A percentile compares a stretch with the other conserved stretches of the same genome.
These are phyloP conservation scores for Aspergillus vadensis DNA, from an alignment of 2,329 filamentous ascomycete species.

Conservation along the genomic window DNA sequence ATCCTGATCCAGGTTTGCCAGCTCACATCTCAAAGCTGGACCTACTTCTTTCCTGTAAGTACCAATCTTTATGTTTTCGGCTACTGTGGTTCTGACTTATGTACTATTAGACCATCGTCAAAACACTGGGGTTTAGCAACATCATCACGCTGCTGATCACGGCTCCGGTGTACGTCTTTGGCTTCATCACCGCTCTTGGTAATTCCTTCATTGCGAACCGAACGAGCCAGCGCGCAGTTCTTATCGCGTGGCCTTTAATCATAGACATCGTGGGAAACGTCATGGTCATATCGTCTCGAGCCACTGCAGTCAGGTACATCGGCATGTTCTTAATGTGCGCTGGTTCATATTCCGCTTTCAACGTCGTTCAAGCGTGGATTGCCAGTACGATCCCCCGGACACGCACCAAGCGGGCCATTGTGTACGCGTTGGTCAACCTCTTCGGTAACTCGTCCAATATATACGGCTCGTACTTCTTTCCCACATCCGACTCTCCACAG, in stretches of 20 bases:
- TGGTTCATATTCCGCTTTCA: slow-evolving; percentile 24
- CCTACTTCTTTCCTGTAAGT: slow-evolving; percentile 18
- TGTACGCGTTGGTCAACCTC: slow-evolving; percentile 24
- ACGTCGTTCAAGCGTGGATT: slow-evolving; percentile 25
- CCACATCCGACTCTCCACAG: slow-evolving; percentile 17
- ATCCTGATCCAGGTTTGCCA: slow-evolving; percentile 22
- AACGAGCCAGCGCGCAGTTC: slow-evolving; percentile 16
- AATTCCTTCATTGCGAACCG: slow-evolving; percentile 31
- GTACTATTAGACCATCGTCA: slow-evolving; percentile 18
- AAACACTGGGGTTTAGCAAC: slow-evolving; percentile 22
- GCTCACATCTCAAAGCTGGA: slow-evolving; percentile 21
- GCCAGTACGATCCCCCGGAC: slow-evolving; percentile 26
- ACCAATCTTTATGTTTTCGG: neutral
- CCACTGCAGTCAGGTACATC: slow-evolving; percentile 19
- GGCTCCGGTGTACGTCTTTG: slow-evolving; percentile 24
- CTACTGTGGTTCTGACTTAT: neutral
- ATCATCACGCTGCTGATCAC: slow-evolving; percentile 24
- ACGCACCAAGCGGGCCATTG: slow-evolving; percentile 23
- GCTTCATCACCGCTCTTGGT: slow-evolving; percentile 38
- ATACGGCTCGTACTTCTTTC: slow-evolving; percentile 27
- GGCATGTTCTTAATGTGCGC: slow-evolving; percentile 27
- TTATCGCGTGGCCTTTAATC: slow-evolving; percentile 22
- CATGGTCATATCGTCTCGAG: slow-evolving; percentile 19
- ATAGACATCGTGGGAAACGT: slow-evolving; percentile 24
- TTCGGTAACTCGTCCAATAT: slow-evolving; percentile 25